Evolutionary conservation across 2,329 filamentous ascomycete genomes (phyloP).

Genomic region (Ilyonectria destructans): DNA sequence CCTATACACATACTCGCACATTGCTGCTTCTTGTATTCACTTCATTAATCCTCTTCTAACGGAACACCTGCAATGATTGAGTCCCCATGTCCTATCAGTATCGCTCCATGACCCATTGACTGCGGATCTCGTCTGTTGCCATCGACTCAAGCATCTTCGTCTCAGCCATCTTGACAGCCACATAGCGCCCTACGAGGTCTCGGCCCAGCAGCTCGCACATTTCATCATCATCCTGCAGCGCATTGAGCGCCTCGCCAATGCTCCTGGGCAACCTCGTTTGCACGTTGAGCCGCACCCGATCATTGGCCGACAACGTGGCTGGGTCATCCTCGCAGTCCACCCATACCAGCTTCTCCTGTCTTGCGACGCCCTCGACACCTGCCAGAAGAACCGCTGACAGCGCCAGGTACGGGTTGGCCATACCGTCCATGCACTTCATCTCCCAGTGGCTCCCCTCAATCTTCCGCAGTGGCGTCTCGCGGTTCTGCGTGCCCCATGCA

Average conservation of each 20-base stretch:
- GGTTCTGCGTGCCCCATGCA: slow-evolving; percentile 86
- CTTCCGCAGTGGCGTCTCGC: slow-evolving; percentile 81
- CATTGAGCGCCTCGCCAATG: slow-evolving; percentile 69
- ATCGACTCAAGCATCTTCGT: slow-evolving; percentile 61
- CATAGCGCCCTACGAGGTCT: slow-evolving; percentile 70
- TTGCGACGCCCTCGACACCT: slow-evolving; percentile 48
- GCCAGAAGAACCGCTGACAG: slow-evolving; percentile 54
- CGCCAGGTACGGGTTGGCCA: slow-evolving; percentile 84
- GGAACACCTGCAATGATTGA: neutral
- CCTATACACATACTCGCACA: neutral
- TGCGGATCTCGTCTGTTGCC: slow-evolving; percentile 60
- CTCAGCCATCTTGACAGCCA: slow-evolving; percentile 74
- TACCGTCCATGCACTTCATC: slow-evolving; percentile 82
- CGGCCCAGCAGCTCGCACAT: slow-evolving; percentile 64
- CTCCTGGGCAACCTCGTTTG: slow-evolving; percentile 67
- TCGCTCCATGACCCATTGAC: slow-evolving; percentile 76
- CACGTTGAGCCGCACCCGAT: slow-evolving; percentile 70
- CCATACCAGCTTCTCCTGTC: slow-evolving; percentile 60
- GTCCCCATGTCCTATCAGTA: slow-evolving; percentile 59
- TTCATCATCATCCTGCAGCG: slow-evolving; percentile 64
- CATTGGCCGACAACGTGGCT: slow-evolving; percentile 61
- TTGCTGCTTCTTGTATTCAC: neutral
- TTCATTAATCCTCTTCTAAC: slow-evolving; percentile 2
- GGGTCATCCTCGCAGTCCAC: slow-evolving; percentile 72
- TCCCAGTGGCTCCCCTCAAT: slow-evolving; percentile 82